Base-by-base conservation (phyloP, 371 early-diverging fungal species). In the Funneliformis caledonium region DNA sequence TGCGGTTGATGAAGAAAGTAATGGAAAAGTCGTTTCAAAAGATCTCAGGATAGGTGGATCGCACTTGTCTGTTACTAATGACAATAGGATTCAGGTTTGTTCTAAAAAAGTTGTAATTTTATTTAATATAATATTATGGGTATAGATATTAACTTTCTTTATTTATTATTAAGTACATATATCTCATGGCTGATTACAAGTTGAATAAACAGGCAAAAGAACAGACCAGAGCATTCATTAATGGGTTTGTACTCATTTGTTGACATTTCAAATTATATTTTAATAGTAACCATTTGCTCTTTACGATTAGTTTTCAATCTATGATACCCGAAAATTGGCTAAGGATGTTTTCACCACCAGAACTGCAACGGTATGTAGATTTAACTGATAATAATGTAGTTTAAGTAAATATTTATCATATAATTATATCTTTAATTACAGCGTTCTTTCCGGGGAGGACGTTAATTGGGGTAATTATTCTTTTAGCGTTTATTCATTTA, bases 401-500 rank as follows among this genome's bases (percentile, higher is more conserved):
- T 48, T 10, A 11, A 26, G 12, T 47, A 47, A 72, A n/a, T 7
- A 26, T 48, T 26, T 47, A 26, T 72, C 47, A 47, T 48, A 26
- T 31, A 26, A 26, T 26, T 26, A 26, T 50, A 26, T 26, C 12
- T 11, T 48, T 6, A 50, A 72, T 10, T 95, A 96, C 70, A 90
- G 92, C 5, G 91, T 97, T 1, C 87, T 97, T 78, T 93, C 94
- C 19, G 97, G 97, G 10, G 92, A 93, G 79, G 90, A 91, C 73
- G 87, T 84, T 26, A 90, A 91, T 80, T 91, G 91, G 82, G 90
- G 91, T 89, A 87, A 82, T 79, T 45, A 56, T 50, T n/a, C 14
- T 16, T 2, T n/a, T 43, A 5, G 42, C 22, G n/a, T n/a, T 33
- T 19, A 43, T 33, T 9, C 5, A n/a, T 69, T 68, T 42, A 19